Percentiles rank a stretch among this genome's conserved stretches.
Evolutionary conservation across 139 green algal species (phyloP).

Genomic region (Chlamydomonas sp.): DNA sequence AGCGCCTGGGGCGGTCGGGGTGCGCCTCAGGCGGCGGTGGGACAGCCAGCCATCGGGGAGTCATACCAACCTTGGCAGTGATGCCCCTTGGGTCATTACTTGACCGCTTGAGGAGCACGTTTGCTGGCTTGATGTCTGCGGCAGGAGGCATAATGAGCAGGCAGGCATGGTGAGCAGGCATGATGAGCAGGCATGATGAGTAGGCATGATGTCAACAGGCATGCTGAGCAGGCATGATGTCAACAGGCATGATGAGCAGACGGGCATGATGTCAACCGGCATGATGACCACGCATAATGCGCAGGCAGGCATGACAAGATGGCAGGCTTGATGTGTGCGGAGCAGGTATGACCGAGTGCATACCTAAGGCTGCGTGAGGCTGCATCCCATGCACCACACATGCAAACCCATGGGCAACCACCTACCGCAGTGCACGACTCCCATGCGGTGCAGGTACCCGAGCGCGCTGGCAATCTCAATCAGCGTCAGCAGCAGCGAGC

Average conservation of each 20-base stretch:
- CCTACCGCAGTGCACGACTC: slow-evolving; percentile 61
- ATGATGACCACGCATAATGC: background rate
- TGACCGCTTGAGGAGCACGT: slow-evolving; percentile 40
- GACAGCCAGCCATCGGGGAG: too few relatives aligned
- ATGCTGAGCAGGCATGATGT: background rate
- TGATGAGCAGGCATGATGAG: background rate
- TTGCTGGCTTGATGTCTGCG: slow-evolving; percentile 15
- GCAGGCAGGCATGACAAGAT: background rate
- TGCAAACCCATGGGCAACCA: background rate
- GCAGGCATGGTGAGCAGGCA: too few relatives aligned
- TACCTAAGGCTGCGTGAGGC: background rate
- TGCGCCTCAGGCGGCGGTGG: too few relatives aligned
- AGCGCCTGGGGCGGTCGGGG: too few relatives aligned
- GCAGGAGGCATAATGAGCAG: too few relatives aligned
- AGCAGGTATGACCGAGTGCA: background rate
- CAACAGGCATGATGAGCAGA: background rate
- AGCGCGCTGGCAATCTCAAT: slow-evolving; percentile 52
- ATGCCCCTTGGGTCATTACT: slow-evolving; percentile 52
- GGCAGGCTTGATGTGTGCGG: slow-evolving; percentile 43
- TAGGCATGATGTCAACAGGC: background rate
- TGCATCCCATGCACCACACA: background rate
- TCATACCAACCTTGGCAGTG: slow-evolving; percentile 71
- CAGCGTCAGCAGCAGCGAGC: slow-evolving; percentile 47
- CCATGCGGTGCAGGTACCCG: slow-evolving; percentile 63
- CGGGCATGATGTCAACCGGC: background rate